These are phyloP conservation scores for Brasenia schreberi DNA, from an alignment of 164 flowering plant species.

Conservation along the genomic window DNA sequence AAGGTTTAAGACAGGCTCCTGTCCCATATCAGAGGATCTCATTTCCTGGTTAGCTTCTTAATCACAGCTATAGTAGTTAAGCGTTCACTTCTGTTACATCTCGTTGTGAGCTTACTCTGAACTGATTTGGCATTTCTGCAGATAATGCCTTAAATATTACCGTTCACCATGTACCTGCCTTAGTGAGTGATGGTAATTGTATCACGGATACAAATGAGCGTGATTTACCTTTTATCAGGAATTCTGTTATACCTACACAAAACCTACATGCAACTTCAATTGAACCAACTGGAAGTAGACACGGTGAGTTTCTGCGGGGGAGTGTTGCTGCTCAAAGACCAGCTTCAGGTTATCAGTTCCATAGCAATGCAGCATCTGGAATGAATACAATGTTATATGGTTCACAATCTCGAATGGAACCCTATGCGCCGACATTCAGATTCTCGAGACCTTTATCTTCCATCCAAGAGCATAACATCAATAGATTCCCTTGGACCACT, in stretches of 20 bases:
- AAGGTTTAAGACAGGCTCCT: too few species aligned
- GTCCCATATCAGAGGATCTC: too few species aligned
- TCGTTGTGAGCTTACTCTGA: too few species aligned
- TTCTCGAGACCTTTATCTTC: not conserved
- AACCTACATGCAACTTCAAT: not conserved
- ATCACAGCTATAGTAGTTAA: too few species aligned
- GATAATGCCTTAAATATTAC: too few species aligned
- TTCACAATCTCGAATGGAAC: not conserved
- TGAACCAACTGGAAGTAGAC: not conserved
- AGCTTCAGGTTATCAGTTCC: not conserved
- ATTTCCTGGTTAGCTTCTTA: too few species aligned
- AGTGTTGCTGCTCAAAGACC: not conserved
- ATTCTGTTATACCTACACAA: not conserved
- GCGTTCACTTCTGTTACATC: too few species aligned
- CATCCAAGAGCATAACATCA: not conserved
- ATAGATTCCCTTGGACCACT: not conserved
- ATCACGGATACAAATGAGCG: too few species aligned
- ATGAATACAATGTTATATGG: not conserved
- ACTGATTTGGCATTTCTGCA: too few species aligned
- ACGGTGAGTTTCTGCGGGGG: not conserved
- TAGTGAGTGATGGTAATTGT: too few species aligned
- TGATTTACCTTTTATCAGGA: not conserved
- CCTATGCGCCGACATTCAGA: not conserved
- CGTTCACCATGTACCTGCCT: too few species aligned
- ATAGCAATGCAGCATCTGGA: not conserved